phyloP scores from a whole-genome alignment of 108 stramenopile species.

The Tribonema minus region DNA sequence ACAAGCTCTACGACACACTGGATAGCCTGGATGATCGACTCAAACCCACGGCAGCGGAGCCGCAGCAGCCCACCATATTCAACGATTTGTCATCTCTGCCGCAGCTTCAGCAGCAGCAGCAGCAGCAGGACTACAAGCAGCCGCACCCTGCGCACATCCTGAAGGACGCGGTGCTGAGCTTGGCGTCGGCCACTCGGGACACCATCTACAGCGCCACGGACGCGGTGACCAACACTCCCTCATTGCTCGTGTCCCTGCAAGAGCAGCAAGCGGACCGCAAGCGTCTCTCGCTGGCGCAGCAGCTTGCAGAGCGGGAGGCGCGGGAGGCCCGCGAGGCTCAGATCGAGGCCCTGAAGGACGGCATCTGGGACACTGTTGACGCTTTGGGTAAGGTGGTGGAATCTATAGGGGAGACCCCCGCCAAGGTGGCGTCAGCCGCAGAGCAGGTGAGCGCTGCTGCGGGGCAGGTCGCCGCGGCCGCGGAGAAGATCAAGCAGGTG shows the following conservation, averaged over 20 bases:
- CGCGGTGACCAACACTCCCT: not conserved
- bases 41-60: no score
- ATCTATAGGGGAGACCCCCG: not conserved
- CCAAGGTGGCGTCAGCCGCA: not conserved
- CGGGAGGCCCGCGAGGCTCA: not conserved
- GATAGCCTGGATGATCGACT: no score
- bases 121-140: no score
- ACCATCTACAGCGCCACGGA: not conserved
- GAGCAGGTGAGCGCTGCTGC: not conserved
- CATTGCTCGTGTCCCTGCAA: no score
- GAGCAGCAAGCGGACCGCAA: no score
- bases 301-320: not conserved
- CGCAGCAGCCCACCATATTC: no score
- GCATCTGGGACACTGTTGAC: not conserved
- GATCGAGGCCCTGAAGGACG: not conserved
- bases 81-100: no score
- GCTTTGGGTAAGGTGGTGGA: not conserved
- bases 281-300: not conserved
- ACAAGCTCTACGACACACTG: no score
- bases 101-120: no score
- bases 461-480: not conserved
- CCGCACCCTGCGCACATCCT: no score
- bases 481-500: not conserved
- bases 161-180: no score
- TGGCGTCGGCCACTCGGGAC: no score